Base-by-base conservation (phyloP, 768 basidiomycete genomes). In the Botryobasidium botryosum region DNA sequence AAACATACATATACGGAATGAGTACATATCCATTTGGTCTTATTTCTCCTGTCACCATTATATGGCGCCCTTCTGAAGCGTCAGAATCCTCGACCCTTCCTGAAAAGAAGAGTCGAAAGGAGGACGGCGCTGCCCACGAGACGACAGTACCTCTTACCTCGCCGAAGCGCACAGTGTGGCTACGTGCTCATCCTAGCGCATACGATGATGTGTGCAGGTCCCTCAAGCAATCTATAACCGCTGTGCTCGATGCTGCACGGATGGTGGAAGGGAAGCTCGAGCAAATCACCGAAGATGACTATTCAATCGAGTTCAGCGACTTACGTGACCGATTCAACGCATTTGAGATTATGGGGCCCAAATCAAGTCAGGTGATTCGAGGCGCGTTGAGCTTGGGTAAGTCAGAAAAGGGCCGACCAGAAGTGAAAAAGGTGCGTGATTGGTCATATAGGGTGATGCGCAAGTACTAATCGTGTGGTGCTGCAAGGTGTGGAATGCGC, bases 311-410 rank as follows among this genome's bases (percentile, higher is more conserved):
- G 51, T 66, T 91, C 13, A 66, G 69, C 5, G 83, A 91, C 56
- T 58, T 90, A 39, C 64, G 79, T 45, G 74, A 73, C 2, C 71
- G 75, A 40, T 53, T 87, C 35, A 83, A 82, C 49, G 68, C 76
- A 4, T 92, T 92, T 53, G 91, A 97, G 58, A 72, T 96, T 27
- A 80, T 82, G 67, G 92, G 92, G 2, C 85, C 85, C 3, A 81
- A 75, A 56, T 68, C 82, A 0, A 83, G 70, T 44, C 79, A 82
- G 55, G 72, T 90, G 8, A 44, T 72, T 24, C 52, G 53, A 24
- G 61, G 64, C 6, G 63, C 64, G 12, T 26, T 71, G 32, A 62
- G 52, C 47, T 56, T 55, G 44, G n/a, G n/a, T n/a, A n/a, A n/a
- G 61, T 57, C 48, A 54, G 52, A 43, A 50, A 43, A 6, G 27